Evolutionary conservation across 805 yeast genomes (phyloP).

Genomic region (Priceomyces haplophilus): DNA sequence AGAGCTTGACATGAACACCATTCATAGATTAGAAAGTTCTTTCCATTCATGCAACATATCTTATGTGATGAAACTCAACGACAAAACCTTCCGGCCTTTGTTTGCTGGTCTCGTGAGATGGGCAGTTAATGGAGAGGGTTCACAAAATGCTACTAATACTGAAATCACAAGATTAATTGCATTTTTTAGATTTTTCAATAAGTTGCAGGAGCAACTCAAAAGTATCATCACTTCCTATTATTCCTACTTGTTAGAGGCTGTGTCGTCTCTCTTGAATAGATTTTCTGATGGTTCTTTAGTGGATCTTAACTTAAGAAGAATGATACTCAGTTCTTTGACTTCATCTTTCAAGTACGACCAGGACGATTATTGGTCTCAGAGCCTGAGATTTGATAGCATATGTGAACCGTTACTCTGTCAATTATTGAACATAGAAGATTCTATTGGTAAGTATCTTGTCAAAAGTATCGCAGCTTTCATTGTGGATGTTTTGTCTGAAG

Average conservation of each 20-base stretch:
- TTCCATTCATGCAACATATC: slow-evolving; percentile 70
- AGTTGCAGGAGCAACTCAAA: slow-evolving; percentile 77
- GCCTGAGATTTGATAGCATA: slow-evolving; percentile 75
- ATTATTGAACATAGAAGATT: slow-evolving; percentile 62
- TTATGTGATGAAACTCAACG: slow-evolving; percentile 87
- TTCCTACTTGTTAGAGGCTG: slow-evolving; percentile 80
- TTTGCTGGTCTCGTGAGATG: slow-evolving; percentile 84
- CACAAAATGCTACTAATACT: slow-evolving; percentile 40
- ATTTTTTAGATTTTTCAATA: slow-evolving; percentile 82
- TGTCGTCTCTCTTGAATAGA: slow-evolving; percentile 51
- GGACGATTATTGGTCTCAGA: slow-evolving; percentile 93
- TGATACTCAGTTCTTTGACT: slow-evolving; percentile 67
- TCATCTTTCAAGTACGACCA: slow-evolving; percentile 85
- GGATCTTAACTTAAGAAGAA: slow-evolving; percentile 61
- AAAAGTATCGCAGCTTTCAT: slow-evolving; percentile 78
- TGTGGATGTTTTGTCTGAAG: slow-evolving; percentile 60
- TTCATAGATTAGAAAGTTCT: slow-evolving; percentile 76
- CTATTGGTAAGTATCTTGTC: slow-evolving; percentile 76
- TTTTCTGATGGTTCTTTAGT: slow-evolving; percentile 41
- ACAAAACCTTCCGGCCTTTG: slow-evolving; percentile 87
- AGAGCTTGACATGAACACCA: slow-evolving; percentile 64
- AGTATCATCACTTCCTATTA: slow-evolving; percentile 86
- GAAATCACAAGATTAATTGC: slow-evolving; percentile 62
- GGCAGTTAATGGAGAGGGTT: slow-evolving; percentile 86
- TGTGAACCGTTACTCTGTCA: slow-evolving; percentile 63